Conservation (phyloP, 2,329 filamentous ascomycete species). For the Xenosphaeropsis pyriputrescens region DNA sequence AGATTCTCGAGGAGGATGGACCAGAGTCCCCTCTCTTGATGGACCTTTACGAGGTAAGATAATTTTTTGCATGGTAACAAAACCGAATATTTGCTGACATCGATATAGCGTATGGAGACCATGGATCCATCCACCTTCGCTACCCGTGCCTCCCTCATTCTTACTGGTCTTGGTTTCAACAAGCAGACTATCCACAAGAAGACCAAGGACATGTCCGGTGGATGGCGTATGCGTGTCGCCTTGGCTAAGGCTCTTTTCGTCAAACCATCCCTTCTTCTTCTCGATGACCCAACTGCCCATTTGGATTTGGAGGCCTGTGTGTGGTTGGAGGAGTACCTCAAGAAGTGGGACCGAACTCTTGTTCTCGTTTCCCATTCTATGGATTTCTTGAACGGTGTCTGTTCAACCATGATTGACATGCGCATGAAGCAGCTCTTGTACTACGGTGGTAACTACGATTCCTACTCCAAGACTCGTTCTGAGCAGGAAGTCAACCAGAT, state of each 20-base stretch:
- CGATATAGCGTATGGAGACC: slow-evolving; percentile 77
- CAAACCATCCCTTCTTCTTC: slow-evolving; percentile 86
- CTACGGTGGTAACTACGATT: slow-evolving; percentile 99
- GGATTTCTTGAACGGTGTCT: slow-evolving; percentile 99
- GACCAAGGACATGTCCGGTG: slow-evolving; percentile 99
- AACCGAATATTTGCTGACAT: slow-evolving; percentile 6
- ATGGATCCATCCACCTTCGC: slow-evolving; percentile 98
- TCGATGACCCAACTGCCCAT: slow-evolving; percentile 97
- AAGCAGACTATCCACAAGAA: slow-evolving; percentile 96
- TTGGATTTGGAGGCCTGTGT: slow-evolving; percentile 98
- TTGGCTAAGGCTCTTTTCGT: slow-evolving; percentile 96
- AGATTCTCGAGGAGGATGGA: slow-evolving; percentile 80
- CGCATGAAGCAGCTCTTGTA: slow-evolving; percentile 76
- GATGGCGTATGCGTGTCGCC: slow-evolving; percentile 98
- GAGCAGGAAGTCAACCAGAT: slow-evolving; percentile 97
- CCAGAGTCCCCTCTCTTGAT: slow-evolving; percentile 82
- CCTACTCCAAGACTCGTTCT: slow-evolving; percentile 82
- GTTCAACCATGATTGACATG: slow-evolving; percentile 98
- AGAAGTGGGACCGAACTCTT: slow-evolving; percentile 98
- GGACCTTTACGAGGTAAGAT: slow-evolving; percentile 84
- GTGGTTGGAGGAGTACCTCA: slow-evolving; percentile 98
- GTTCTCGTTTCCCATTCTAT: slow-evolving; percentile 94
- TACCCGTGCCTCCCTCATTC: slow-evolving; percentile 87
- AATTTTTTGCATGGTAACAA: not conserved
- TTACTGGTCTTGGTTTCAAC: slow-evolving; percentile 99